Evolutionary conservation across 164 flowering plant species (phyloP), one percentile per base, ranked within the genome.

Genomic region (Euptelea pleiosperma): DNA sequence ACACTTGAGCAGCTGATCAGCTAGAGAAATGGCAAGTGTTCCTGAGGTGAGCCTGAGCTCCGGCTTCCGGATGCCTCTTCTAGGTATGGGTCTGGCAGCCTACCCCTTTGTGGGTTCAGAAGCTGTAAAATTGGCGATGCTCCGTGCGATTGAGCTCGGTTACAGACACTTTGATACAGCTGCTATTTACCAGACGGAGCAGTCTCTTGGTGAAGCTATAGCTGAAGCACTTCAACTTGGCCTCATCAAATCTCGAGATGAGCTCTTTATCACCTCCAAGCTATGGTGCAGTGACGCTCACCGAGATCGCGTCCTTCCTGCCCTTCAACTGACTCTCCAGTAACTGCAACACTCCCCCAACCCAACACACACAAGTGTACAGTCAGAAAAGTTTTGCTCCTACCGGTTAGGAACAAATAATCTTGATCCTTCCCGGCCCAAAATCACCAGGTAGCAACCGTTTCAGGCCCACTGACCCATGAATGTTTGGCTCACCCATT

Each of bases 81-180:
- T 60, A 16, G 77, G 71, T 41, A 25, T 70, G 36, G 77, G 77
- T 22, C 63, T 71, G 4, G 72, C 66, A 1, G 44, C 49, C 8
- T 12, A 29, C 8, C 63, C 66, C 15, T 39, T 60, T n/a, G 30
- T 30, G 6, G 63, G 44, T 0, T 21, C 60, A 0, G 57, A 57
- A 3, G 25, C 8, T 0, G 39, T 54, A 11, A 60, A 36, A 10
- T 25, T 47, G 16, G 35, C 55, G 0, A 18, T 73, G 15, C 8
- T 73, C 1, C 14, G 25, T 34, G 77, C 66, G 12, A 73, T 73
- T 3, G 44, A 63, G 63, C 9, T 34, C 3, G 74, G 74, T 18
- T 74, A 70, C 66, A 53, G 72, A 10, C 72, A 61, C 52, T 74
- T 74, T 25, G 74, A 70, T 43, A 64, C 73, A 0, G 68, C 73